Evolutionary conservation across 2,329 filamentous ascomycete species (phyloP), one percentile per base, ranked within the genome.

Genomic region (Leptographium procerum): DNA sequence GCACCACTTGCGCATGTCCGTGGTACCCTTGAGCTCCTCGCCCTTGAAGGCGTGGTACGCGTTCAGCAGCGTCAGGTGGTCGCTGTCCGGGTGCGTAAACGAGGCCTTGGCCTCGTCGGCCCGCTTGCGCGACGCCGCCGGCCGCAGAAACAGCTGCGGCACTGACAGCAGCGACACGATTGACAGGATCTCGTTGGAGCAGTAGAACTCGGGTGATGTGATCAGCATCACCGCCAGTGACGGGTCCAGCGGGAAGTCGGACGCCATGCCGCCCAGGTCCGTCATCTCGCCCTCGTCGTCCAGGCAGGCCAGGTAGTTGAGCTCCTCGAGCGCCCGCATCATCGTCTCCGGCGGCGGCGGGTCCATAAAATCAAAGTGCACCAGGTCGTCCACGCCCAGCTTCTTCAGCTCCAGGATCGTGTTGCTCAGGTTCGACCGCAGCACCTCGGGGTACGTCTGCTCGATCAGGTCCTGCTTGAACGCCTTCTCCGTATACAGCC

Each of bases 341-440:
- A 99, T 86, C 11, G 95, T 99, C 75, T 99, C 95, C 0, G 94
- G 95, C 1, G 95, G 92, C 0, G 94, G 94, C 28, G 94, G 94
- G 66, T 99, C 94, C 92, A 99, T 97, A 53, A 99, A 80, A 70
- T 99, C 95, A 69, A 99, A 99, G 73, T 99, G 94, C 13, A 99
- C 94, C 55, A 99, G 78, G 72, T 99, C 94, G 65, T 95, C 85
- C 31, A 99, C 85, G 51, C 94, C 94, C 45, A 99, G 85, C 75
- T 99, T 97, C 80, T 97, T 97, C 68, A 99, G 76, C 72, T 99
- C 94, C 52, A 99, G 76, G 1, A 99, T 94, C 0, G 94, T 99
- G 66, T 91, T 95, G 61, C 94, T 86, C 63, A 99, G 77, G 70
- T 99, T 99, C 34, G 92, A 97, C 29, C 91, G 86, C 56, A 99